Evolutionary conservation across 805 yeast species (phyloP).

Genomic region (Saccharomyces mikatae): DNA sequence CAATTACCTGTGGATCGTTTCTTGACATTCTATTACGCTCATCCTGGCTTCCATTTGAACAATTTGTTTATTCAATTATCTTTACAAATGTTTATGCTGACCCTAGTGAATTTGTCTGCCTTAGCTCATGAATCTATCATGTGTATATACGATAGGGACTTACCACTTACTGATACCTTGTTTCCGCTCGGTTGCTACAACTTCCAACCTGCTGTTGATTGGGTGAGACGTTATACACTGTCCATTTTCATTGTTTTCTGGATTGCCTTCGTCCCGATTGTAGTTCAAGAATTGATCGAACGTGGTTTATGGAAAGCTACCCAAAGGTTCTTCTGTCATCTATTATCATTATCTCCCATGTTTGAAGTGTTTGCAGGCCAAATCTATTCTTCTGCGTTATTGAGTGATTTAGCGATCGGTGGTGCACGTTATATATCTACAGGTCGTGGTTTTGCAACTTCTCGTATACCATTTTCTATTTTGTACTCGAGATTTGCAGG

Average conservation of each 20-base stretch:
- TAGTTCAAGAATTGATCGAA: slow-evolving; percentile 72
- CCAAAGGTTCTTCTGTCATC: slow-evolving; percentile 60
- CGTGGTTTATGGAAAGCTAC: slow-evolving; percentile 73
- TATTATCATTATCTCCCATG: slow-evolving; percentile 65
- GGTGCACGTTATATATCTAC: slow-evolving; percentile 84
- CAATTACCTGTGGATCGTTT: slow-evolving; percentile 74
- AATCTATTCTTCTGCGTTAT: slow-evolving; percentile 62
- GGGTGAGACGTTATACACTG: slow-evolving; percentile 74
- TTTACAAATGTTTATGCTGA: slow-evolving; percentile 61
- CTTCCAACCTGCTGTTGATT: slow-evolving; percentile 63
- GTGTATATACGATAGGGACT: slow-evolving; percentile 57
- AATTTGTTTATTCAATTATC: slow-evolving; percentile 72
- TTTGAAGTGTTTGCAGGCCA: slow-evolving; percentile 80
- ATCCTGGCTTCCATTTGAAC: slow-evolving; percentile 79
- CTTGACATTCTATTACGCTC: slow-evolving; percentile 78
- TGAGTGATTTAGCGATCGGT: slow-evolving; percentile 68
- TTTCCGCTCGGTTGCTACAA: slow-evolving; percentile 70
- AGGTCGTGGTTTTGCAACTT: slow-evolving; percentile 81
- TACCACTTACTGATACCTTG: slow-evolving; percentile 58
- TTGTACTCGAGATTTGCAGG: slow-evolving; percentile 73
- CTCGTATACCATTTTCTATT: slow-evolving; percentile 68
- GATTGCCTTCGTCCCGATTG: slow-evolving; percentile 70
- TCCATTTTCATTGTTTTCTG: slow-evolving; percentile 78
- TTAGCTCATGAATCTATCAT: slow-evolving; percentile 62
- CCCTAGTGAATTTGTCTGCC: slow-evolving; percentile 63